Evolutionary conservation across 2,329 filamentous ascomycete genomes (phyloP), one percentile per base, ranked within the genome.

Genomic region (Diaporthe vaccinii): DNA sequence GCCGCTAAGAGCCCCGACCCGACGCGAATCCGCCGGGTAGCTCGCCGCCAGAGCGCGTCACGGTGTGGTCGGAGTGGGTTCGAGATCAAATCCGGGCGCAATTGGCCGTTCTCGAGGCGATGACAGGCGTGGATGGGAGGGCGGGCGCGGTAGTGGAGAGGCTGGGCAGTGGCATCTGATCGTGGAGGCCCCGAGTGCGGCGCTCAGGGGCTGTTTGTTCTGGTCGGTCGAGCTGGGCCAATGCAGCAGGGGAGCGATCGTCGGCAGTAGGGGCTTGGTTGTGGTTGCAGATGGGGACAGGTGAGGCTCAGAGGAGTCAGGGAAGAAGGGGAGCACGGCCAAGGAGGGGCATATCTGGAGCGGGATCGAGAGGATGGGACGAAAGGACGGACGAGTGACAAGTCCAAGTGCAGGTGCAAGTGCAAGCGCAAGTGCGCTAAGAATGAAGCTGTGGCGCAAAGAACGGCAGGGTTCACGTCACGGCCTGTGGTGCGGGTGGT

Each of bases 21-120:
- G 61, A 73, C 70, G 70, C 71, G 70, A 58, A 10, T 55, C 74
- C 74, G 61, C 74, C 70, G 74, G 74, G 34, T n/a, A 25, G 44
- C 9, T 73, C 51, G 49, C 65, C 53, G 61, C 61, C 61, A 67
- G 34, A 36, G 71, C 28, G 51, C 72, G 58, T 65, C 34, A 34
- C 12, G 20, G 59, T 41, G 17, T 39, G 44, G n/a, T 34, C 14
- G 28, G 25, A 31, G 22, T 15, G 36, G 10, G 2, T 41, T 17
- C 39, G 10, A 25, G 17, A 10, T 53, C 22, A 55, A 10, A 36
- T 25, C 6, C 49, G 10, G 58, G 58, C 46, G 12, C 71, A 73
- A 73, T 73, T 73, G 71, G 41, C 39, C 58, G 46, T 59, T 34
- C 34, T 57, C 22, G 58, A 73, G 34, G 59, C 28, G 17, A n/a